Percentiles rank a stretch among this genome's conserved stretches.
Evolutionary conservation across 73 alveolate genomes (phyloP).

Genomic region (Durusdinium trenchii): DNA sequence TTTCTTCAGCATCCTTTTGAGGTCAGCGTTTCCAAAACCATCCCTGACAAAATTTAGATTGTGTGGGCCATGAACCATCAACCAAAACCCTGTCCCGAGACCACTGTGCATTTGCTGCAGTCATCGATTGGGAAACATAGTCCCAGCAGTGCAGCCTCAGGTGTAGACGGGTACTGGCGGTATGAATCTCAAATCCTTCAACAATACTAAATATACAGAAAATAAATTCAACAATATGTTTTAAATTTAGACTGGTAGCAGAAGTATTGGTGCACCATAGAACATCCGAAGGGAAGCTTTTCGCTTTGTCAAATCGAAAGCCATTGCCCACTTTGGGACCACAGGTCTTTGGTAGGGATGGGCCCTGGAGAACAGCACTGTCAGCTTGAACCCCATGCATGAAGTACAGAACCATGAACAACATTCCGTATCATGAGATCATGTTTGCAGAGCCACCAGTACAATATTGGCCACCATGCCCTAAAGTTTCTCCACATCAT

Average conservation of each 20-base stretch:
- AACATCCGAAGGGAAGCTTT: not conserved
- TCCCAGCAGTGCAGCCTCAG: not conserved
- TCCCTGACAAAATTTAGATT: not conserved
- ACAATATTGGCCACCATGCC: not conserved
- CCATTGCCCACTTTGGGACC: not conserved
- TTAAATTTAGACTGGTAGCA: not conserved
- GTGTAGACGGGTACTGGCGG: too few relatives aligned
- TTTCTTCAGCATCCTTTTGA: too few relatives aligned
- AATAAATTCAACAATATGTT: not conserved
- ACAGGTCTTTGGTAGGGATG: not conserved
- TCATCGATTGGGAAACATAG: not conserved
- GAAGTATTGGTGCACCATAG: not conserved
- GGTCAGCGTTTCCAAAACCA: too few relatives aligned
- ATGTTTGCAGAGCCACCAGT: not conserved
- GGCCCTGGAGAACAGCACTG: not conserved
- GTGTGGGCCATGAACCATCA: not conserved
- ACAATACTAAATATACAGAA: not conserved
- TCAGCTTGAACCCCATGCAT: not conserved
- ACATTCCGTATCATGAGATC: too few relatives aligned
- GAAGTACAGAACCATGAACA: too few relatives aligned
- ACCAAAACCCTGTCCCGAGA: slow-evolving; percentile 13
- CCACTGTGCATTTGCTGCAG: not conserved
- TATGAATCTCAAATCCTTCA: too few relatives aligned
- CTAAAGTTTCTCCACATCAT: too few relatives aligned
- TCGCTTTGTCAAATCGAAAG: not conserved